These are phyloP conservation scores for Calonectria naviculata DNA, from an alignment of 2,329 filamentous ascomycete genomes.

Conservation along the genomic window DNA sequence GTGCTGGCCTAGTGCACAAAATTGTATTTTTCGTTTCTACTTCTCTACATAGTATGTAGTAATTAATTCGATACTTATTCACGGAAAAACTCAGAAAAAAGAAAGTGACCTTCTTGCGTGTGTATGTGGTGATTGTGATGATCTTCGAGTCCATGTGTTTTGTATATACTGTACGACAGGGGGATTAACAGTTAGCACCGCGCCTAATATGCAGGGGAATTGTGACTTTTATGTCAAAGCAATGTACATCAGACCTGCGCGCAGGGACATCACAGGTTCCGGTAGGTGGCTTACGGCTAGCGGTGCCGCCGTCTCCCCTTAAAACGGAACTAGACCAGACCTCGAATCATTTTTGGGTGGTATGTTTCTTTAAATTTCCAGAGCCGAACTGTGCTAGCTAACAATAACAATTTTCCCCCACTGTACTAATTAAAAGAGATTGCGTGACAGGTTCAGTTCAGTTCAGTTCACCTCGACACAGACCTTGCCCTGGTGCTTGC, in stretches of 20 bases:
- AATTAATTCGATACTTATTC: slow-evolving; percentile 10
- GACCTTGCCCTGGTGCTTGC: slow-evolving; percentile 54
- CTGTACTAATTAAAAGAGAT: neutral
- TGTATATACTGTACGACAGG: neutral
- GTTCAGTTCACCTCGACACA: slow-evolving; percentile 43
- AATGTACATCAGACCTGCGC: neutral
- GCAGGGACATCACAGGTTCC: neutral
- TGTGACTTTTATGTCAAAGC: neutral
- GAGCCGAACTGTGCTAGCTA: neutral
- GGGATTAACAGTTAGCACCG: too few relatives aligned
- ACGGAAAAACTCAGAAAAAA: neutral
- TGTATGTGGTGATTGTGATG: neutral
- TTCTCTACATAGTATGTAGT: slow-evolving; percentile 3
- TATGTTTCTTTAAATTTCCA: neutral
- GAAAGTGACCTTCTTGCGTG: neutral
- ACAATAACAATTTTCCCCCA: neutral
- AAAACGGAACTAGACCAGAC: neutral
- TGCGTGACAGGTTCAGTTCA: slow-evolving; percentile 1
- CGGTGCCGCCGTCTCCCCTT: neutral
- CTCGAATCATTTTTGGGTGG: neutral
- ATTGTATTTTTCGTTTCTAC: slow-evolving; percentile 32
- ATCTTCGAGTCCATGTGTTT: neutral
- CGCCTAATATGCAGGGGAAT: neutral
- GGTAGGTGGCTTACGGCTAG: neutral
- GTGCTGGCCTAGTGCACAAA: neutral